These are phyloP conservation scores for Cladophialophora exuberans DNA, from an alignment of 2,329 filamentous ascomycete species.

Conservation along the genomic window DNA sequence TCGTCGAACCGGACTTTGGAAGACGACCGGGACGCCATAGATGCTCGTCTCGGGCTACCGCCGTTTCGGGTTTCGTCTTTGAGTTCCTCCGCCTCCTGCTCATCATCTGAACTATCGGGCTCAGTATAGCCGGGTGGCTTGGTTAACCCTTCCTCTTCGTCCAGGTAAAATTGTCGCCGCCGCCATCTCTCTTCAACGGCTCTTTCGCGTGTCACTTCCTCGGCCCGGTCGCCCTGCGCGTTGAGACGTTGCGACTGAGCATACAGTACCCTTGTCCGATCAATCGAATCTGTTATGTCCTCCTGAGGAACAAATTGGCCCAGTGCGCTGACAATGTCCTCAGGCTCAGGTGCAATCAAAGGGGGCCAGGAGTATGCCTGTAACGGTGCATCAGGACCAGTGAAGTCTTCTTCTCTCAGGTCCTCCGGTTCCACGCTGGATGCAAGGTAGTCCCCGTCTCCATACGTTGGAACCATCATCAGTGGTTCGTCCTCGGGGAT, in stretches of 20 bases:
- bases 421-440: slow-evolving; percentile 24
- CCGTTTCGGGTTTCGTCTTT: slow-evolving; percentile 13
- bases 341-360: slow-evolving; percentile 16
- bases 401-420: slow-evolving; percentile 21
- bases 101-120: slow-evolving; percentile 43
- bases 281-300: slow-evolving; percentile 47
- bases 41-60: slow-evolving; percentile 40
- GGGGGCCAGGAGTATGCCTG: slow-evolving; percentile 30
- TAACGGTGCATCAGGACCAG: slow-evolving; percentile 23
- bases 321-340: slow-evolving; percentile 48
- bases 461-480: slow-evolving; percentile 18
- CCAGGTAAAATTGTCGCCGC: slow-evolving; percentile 77
- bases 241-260: slow-evolving; percentile 44
- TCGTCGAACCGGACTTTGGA: slow-evolving; percentile 80
- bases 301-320: slow-evolving; percentile 46
- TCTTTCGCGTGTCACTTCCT: slow-evolving; percentile 42
- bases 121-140: slow-evolving; percentile 63
- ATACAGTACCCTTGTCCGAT: slow-evolving; percentile 45
- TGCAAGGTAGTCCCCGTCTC: slow-evolving; percentile 20
- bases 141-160: slow-evolving; percentile 78
- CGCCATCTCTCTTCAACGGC: slow-evolving; percentile 72
- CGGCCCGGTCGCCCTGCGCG: slow-evolving; percentile 42
- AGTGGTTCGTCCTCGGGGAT: slow-evolving; percentile 27
- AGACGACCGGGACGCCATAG: slow-evolving; percentile 69
- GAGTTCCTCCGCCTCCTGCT: slow-evolving; percentile 36